These are phyloP conservation scores for Penicillium samsonianum DNA, from an alignment of 495 filamentous ascomycete species.

Conservation along the genomic window DNA sequence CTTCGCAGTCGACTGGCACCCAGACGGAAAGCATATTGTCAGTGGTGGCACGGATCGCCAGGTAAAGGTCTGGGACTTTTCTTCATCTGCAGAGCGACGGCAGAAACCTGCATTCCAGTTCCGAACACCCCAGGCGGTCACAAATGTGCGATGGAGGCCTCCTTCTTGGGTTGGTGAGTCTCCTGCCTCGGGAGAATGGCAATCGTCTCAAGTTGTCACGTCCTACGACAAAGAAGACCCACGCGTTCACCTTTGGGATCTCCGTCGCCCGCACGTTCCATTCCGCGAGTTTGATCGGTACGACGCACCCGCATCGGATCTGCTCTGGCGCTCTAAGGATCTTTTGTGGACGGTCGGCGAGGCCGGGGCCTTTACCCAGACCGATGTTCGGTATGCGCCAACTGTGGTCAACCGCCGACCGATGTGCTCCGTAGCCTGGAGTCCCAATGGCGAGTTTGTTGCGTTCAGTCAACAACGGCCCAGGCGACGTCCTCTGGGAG, in stretches of 20 bases:
- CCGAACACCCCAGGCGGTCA: conserved; percentile 66
- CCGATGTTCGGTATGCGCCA: conserved; percentile 79
- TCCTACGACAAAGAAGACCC: conserved; percentile 68
- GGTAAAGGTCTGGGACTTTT: conserved; percentile 92
- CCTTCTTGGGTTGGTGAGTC: conserved; percentile 69
- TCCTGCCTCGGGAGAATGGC: conserved; percentile 62
- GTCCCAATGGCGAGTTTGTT: conserved; percentile 46
- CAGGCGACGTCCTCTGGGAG: conserved; percentile 38
- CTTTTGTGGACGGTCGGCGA: conserved; percentile 88
- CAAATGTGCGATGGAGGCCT: conserved; percentile 83
- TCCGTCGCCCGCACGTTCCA: conserved; percentile 82
- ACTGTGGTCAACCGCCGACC: conserved; percentile 67
- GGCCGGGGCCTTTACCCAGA: conserved; percentile 82
- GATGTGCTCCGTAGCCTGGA: conserved; percentile 49
- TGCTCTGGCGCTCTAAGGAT: conserved; percentile 90
- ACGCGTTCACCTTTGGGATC: conserved; percentile 86
- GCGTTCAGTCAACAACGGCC: conserved; percentile 53
- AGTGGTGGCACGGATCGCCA: conserved; percentile 81
- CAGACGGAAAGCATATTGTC: conserved; percentile 85
- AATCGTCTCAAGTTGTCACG: conserved; percentile 68
- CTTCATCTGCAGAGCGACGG: conserved; percentile 69
- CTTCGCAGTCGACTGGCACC: conserved; percentile 90
- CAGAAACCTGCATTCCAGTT: conserved; percentile 70
- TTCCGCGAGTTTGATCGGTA: conserved; percentile 82
- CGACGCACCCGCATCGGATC: conserved; percentile 65